These are phyloP conservation scores for Entomortierella beljakovae DNA, from an alignment of 192 early-diverging fungal genomes.

Conservation along the genomic window DNA sequence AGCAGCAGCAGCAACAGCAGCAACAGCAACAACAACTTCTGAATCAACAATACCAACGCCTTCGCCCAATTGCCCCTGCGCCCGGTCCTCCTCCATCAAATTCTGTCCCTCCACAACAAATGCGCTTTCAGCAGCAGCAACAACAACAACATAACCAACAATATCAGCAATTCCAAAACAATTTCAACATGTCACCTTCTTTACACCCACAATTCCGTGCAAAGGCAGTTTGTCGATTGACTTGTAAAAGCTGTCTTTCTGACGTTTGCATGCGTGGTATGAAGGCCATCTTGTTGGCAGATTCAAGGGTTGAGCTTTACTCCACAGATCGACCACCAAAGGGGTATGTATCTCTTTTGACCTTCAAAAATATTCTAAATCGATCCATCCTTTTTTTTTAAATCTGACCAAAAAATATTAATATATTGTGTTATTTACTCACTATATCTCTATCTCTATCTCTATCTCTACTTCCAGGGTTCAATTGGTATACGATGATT, in stretches of 20 bases:
- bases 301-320: slow-evolving; percentile 80
- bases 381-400: not conserved
- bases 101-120: slow-evolving; percentile 1
- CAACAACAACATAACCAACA: not conserved
- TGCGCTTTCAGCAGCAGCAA: slow-evolving; percentile 3
- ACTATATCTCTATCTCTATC: too few relatives aligned
- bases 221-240: slow-evolving; percentile 79
- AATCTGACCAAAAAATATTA: too few relatives aligned
- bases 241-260: slow-evolving; percentile 72
- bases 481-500: slow-evolving; percentile 84
- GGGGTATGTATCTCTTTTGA: slow-evolving; percentile 62
- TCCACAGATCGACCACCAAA: slow-evolving; percentile 75
- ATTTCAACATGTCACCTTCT: slow-evolving; percentile 29
- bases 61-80: slow-evolving; percentile 3
- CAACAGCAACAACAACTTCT: not conserved
- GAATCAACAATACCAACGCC: not conserved
- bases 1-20: not conserved
- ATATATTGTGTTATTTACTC: too few relatives aligned
- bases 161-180: not conserved
- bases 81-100: not conserved
- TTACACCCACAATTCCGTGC: slow-evolving; percentile 66
- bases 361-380: slow-evolving; percentile 4
- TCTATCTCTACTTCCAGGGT: slow-evolving; percentile 53
- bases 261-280: slow-evolving; percentile 78
- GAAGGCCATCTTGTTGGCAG: slow-evolving; percentile 85